Base-by-base conservation (phyloP, 306 rosid genomes). In the Dalbergia cultrata region DNA sequence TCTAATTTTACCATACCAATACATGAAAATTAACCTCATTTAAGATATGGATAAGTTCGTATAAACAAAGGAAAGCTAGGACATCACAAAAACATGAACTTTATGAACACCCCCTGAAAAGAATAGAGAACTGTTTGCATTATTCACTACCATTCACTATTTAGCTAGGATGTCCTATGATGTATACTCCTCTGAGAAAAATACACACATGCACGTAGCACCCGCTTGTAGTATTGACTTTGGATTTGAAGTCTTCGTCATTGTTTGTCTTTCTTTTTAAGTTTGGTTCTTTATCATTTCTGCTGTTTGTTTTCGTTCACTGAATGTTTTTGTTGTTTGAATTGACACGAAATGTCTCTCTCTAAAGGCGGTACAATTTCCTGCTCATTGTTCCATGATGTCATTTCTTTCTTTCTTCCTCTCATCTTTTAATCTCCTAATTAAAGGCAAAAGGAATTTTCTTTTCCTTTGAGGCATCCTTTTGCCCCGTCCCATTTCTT, bases 371-470 rank as follows among this genome's bases (percentile, higher is more conserved):
- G 5, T 63, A 44, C 34, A 56, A 49, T 70, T 62, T 70, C 53
- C 74, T 50, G 4, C 44, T 69, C 52, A 61, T 52, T 70, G 44
- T 76, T 26, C 13, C 68, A 69, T 62, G 49, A 68, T 60, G 59
- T 60, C 77, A n/a, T 69, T 82, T 43, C 35, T 63, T 71, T 13
- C 3, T 49, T 77, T 39, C 74, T 21, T 53, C 5, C 6, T 79
- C 52, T 79, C 62, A 81, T 75, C 56, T 68, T 68, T 39, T 35
- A 26, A 34, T 59, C 19, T 60, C 54, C n/a, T 75, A 13, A 49
- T 10, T 5, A n/a, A 59, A 6, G 35, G 13, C 47, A 73, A 54
- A 73, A 65, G 70, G 31, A 75, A 58, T 54, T 54, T 54, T 53
- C 1, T 31, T 41, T 13, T 2, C 50, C 26, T 14, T 39, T 66